Evolutionary conservation across 1,284 basidiomycete genomes (phyloP).

Genomic region (Cryptococcus sp.): DNA sequence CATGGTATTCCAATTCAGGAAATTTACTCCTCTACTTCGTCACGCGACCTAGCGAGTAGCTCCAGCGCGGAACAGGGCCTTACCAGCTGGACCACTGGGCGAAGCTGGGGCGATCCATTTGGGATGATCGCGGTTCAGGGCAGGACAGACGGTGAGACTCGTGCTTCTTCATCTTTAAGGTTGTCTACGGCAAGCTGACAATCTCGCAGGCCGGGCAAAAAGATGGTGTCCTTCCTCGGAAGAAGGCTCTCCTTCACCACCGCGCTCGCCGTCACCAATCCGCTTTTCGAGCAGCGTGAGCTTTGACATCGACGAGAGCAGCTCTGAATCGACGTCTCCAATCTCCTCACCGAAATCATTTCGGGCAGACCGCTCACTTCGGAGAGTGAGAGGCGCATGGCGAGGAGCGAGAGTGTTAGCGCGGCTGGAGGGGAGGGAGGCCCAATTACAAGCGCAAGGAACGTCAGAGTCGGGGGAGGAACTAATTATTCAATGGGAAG

Average conservation of each 20-base stretch:
- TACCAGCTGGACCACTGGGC: no score
- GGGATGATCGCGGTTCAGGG: background rate
- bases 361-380: no score
- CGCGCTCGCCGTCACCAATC: slow-evolving; percentile 10
- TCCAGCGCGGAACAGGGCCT: no score
- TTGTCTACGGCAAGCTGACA: background rate
- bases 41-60: no score
- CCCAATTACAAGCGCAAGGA: background rate
- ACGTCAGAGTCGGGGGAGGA: background rate
- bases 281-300: slow-evolving; percentile 4
- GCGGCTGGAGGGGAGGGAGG: slow-evolving; percentile 15
- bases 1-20: no score
- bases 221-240: slow-evolving; percentile 6
- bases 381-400: slow-evolving; percentile 11
- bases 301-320: background rate
- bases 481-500: background rate
- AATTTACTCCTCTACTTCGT: no score
- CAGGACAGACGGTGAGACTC: no score
- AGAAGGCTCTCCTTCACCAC: background rate
- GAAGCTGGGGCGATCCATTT: background rate
- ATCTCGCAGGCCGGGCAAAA: background rate
- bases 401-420: slow-evolving; percentile 16
- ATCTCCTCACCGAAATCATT: background rate
- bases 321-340: background rate
- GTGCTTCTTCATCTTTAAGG: background rate